Evolutionary conservation across 345 rosid species (phyloP).

Genomic region (Erodium maritimum): DNA sequence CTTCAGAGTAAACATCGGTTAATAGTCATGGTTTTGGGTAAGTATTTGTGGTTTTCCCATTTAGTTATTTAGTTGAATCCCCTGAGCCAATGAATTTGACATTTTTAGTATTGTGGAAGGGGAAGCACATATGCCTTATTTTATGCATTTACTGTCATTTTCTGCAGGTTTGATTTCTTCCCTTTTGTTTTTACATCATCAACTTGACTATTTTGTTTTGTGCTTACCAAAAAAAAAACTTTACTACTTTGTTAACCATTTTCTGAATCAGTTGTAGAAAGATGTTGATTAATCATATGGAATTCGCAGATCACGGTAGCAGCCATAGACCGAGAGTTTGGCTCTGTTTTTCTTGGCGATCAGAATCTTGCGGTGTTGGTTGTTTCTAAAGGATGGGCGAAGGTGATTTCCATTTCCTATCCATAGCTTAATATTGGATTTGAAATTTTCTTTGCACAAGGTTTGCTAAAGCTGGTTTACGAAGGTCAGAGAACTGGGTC

Average conservation of each 20-base stretch:
- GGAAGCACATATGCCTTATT: constrained; percentile 18
- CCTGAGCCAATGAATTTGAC: no score
- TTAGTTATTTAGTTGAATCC: no score
- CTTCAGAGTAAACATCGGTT: no score
- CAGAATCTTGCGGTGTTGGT: constrained; percentile 65
- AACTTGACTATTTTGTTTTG: no score
- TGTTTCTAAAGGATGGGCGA: constrained; percentile 86
- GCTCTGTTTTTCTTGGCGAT: constrained; percentile 75
- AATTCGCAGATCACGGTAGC: constrained; percentile 28
- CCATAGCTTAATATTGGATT: constrained; percentile 4
- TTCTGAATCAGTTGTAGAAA: no score
- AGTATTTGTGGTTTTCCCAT: no score
- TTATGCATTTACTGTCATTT: constrained; percentile 29
- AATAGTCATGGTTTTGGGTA: no score
- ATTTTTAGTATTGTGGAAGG: no score
- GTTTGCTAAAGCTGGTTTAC: constrained; percentile 9
- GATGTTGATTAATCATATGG: no score
- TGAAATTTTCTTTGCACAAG: constrained; percentile 1
- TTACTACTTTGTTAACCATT: no score
- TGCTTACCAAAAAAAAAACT: no score
- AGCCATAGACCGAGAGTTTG: constrained; percentile 74
- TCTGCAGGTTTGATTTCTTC: constrained; percentile 24
- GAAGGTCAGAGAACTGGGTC: constrained; percentile 79
- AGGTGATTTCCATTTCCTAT: constrained; percentile 30
- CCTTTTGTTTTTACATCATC: neutral